phyloP scores from a whole-genome alignment of 2,329 filamentous ascomycete genomes.

The Colletotrichum theobromicola region DNA sequence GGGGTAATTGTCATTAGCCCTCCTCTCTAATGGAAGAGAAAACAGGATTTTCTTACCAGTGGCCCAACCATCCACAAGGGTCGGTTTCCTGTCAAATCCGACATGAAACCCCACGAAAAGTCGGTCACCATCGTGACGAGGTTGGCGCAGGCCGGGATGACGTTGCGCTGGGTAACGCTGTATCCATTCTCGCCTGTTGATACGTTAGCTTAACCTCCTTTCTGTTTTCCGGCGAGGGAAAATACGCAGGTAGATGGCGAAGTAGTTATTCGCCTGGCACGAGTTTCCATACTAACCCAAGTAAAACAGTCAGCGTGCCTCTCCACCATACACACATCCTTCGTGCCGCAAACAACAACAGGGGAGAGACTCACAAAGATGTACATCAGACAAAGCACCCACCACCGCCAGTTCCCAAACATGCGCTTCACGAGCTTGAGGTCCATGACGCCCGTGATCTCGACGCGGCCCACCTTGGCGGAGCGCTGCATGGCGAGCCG shows the following conservation, averaged over 20 bases:
- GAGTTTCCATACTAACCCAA: neutral
- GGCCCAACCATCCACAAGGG: neutral
- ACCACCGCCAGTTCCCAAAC: slow-evolving; percentile 31
- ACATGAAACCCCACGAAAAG: slow-evolving; percentile 6
- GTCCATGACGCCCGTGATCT: slow-evolving; percentile 27
- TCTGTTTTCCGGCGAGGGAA: accelerated
- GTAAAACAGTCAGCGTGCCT: neutral
- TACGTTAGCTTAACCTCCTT: neutral
- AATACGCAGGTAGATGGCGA: slow-evolving; percentile 2
- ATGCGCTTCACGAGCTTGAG: slow-evolving; percentile 27
- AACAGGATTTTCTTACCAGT: neutral
- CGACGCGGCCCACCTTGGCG: slow-evolving; percentile 27
- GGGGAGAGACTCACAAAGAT: slow-evolving; percentile 26
- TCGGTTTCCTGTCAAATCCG: neutral
- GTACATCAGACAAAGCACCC: slow-evolving; percentile 30
- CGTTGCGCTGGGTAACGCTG: slow-evolving; percentile 7
- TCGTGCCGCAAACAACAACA: neutral
- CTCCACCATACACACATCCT: neutral
- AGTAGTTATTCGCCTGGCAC: slow-evolving; percentile 2
- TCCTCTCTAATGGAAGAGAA: accelerated
- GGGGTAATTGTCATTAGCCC: neutral
- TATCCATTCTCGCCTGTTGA: neutral
- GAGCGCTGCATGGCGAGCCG: slow-evolving; percentile 27
- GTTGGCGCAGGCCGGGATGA: slow-evolving; percentile 11
- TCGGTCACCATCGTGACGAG: slow-evolving; percentile 11